phyloP scores from a whole-genome alignment of 208 protist genomes.

The Trypanosoma boissoni region DNA sequence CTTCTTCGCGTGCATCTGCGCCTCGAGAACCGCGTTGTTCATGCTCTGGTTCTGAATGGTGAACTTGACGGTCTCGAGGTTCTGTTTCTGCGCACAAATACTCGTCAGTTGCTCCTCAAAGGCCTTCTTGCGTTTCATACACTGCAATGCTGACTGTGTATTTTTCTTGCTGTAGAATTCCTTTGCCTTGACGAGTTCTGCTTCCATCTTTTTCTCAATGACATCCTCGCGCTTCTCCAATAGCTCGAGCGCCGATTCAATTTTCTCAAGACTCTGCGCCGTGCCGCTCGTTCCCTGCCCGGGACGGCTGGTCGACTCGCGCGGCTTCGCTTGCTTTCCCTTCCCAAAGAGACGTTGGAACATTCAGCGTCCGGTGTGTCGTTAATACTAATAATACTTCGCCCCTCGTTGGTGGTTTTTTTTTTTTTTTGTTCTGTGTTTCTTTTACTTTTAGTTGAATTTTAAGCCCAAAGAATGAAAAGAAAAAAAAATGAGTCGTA shows the following conservation, averaged over 20 bases:
- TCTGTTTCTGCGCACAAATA: constrained; percentile 65
- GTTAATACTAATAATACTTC: background rate
- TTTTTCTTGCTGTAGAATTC: constrained; percentile 85
- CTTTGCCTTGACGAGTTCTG: constrained; percentile 81
- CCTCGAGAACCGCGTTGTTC: constrained; percentile 81
- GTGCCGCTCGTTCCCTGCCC: constrained; percentile 17
- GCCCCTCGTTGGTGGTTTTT: background rate
- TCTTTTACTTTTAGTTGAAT: no score
- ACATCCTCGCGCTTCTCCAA: constrained; percentile 84
- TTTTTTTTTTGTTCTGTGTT: background rate
- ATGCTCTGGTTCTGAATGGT: constrained; percentile 86
- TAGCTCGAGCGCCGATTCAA: constrained; percentile 73
- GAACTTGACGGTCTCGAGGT: constrained; percentile 84
- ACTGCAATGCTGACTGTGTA: constrained; percentile 75
- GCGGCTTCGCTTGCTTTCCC: constrained; percentile 55
- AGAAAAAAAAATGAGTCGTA: constrained; percentile 5
- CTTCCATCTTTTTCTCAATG: constrained; percentile 85
- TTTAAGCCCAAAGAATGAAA: no score
- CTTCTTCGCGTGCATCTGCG: constrained; percentile 67
- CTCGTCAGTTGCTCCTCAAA: constrained; percentile 81
- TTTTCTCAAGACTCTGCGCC: constrained; percentile 54
- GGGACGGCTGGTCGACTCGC: constrained; percentile 12
- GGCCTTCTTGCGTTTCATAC: constrained; percentile 92
- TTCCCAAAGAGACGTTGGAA: constrained; percentile 76
- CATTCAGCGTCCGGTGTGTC: no score